Conservation (phyloP, 257 asterid genomes). For the Thymus mandschuricus region DNA sequence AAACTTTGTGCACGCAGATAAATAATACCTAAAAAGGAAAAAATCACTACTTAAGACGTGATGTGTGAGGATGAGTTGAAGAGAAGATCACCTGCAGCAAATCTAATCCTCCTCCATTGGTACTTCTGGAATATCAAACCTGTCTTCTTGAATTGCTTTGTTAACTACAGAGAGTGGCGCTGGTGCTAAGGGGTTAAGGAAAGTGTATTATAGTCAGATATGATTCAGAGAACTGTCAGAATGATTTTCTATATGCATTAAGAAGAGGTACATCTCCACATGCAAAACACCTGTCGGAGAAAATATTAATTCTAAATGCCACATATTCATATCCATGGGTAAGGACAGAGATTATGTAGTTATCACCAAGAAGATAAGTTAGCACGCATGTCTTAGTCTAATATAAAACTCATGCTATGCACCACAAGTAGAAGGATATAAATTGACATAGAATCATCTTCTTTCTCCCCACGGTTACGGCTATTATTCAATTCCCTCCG, state of each 20-base stretch:
- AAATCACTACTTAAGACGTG: background rate
- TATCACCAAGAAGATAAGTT: background rate
- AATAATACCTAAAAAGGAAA: background rate
- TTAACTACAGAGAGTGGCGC: conserved; percentile 62
- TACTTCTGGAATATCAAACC: conserved; percentile 86
- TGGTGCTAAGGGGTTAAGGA: conserved; percentile 66
- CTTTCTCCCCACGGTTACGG: conserved; percentile 95
- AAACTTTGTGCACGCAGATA: background rate
- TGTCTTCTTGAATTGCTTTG: conserved; percentile 78
- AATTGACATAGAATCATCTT: conserved; percentile 66
- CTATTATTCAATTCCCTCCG: conserved; percentile 83
- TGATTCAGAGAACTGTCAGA: background rate
- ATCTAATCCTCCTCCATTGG: conserved; percentile 91
- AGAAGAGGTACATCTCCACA: background rate
- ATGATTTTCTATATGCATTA: background rate
- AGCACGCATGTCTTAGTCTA: conserved; percentile 22
- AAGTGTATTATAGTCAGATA: background rate
- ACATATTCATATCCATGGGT: background rate
- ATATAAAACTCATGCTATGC: background rate
- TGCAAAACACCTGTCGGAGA: background rate
- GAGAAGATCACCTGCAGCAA: conserved; percentile 9
- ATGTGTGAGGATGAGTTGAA: background rate
- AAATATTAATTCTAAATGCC: background rate
- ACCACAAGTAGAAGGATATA: conserved; percentile 66
- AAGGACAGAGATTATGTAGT: background rate